Conservation (phyloP, 2,329 filamentous ascomycete genomes). For the Phaeosphaeria sp. region DNA sequence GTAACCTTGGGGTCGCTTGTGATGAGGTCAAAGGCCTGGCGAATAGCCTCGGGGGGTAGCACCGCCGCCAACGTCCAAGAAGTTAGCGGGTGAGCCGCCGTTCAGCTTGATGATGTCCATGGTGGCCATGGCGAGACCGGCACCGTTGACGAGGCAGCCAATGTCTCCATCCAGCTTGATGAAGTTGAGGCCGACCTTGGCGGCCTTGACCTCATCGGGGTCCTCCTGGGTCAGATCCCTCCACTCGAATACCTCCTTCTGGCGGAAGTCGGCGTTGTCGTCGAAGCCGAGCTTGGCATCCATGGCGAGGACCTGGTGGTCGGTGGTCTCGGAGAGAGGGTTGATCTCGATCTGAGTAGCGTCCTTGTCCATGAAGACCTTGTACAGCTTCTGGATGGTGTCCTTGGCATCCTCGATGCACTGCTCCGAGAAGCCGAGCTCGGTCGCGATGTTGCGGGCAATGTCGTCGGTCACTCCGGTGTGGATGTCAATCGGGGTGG, state of each 20-base stretch:
- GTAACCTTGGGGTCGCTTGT: constrained; percentile 98
- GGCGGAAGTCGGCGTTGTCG: constrained; percentile 98
- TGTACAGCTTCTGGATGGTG: constrained; percentile 98
- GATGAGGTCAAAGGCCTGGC: constrained; percentile 97
- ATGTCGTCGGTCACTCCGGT: constrained; percentile 94
- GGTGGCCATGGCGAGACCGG: constrained; percentile 98
- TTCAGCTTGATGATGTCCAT: constrained; percentile 99
- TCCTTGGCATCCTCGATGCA: constrained; percentile 94
- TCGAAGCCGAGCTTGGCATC: constrained; percentile 99
- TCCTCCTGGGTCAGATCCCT: constrained; percentile 96
- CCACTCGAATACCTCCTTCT: constrained; percentile 94
- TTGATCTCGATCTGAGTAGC: constrained; percentile 99
- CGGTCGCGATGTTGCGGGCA: constrained; percentile 83
- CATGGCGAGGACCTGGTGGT: constrained; percentile 99
- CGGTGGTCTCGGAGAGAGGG: constrained; percentile 95
- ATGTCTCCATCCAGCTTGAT: constrained; percentile 99
- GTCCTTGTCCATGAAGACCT: constrained; percentile 98
- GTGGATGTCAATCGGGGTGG: constrained; percentile 93
- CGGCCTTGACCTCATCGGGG: constrained; percentile 95
- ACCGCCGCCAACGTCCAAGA: constrained; percentile 97
- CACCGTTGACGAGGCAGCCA: constrained; percentile 98
- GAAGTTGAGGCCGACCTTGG: constrained; percentile 94
- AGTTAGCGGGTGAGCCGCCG: constrained; percentile 94
- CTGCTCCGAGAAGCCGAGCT: constrained; percentile 97
- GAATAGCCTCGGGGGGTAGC: constrained; percentile 96